Percentiles rank a stretch among this genome's conserved stretches.
phyloP scores from a whole-genome alignment of 352 stramenopile species.

The Pythium scleroteichum region DNA sequence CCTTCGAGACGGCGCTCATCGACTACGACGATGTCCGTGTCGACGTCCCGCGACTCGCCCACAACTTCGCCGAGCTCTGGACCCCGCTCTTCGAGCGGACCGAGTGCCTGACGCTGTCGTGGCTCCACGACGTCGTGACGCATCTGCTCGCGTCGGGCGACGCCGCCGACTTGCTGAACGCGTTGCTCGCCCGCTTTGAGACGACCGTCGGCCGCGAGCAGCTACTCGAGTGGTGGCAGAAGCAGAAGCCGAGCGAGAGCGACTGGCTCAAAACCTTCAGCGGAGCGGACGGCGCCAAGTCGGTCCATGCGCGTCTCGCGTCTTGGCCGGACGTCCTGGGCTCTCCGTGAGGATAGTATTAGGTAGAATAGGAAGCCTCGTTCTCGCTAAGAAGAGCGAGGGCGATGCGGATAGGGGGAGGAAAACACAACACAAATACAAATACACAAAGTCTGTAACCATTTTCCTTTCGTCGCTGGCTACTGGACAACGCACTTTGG shows the following conservation, averaged over 20 bases:
- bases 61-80: constrained; percentile 63
- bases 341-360: neutral
- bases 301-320: constrained; percentile 16
- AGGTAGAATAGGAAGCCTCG: constrained; percentile 7
- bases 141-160: constrained; percentile 44
- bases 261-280: constrained; percentile 26
- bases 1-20: constrained; percentile 52
- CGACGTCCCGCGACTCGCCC: constrained; percentile 65
- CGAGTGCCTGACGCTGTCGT: constrained; percentile 41
- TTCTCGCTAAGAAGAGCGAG: no score
- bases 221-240: constrained; percentile 58
- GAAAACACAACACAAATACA: constrained; percentile 3
- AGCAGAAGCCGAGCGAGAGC: constrained; percentile 19
- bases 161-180: constrained; percentile 52
- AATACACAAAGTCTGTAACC: neutral
- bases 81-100: constrained; percentile 58
- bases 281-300: neutral
- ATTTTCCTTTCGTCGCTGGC: neutral
- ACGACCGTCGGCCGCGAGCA: constrained; percentile 31
- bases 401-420: neutral
- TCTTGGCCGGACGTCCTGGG: constrained; percentile 17
- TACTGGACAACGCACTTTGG: constrained; percentile 44
- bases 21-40: constrained; percentile 78
- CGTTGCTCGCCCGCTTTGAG: constrained; percentile 43
- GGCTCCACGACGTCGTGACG: constrained; percentile 46